Evolutionary conservation across 768 basidiomycete genomes (phyloP), one percentile per base, ranked within the genome.

Genomic region (Tylopilus plumbeoviolaceoides): DNA sequence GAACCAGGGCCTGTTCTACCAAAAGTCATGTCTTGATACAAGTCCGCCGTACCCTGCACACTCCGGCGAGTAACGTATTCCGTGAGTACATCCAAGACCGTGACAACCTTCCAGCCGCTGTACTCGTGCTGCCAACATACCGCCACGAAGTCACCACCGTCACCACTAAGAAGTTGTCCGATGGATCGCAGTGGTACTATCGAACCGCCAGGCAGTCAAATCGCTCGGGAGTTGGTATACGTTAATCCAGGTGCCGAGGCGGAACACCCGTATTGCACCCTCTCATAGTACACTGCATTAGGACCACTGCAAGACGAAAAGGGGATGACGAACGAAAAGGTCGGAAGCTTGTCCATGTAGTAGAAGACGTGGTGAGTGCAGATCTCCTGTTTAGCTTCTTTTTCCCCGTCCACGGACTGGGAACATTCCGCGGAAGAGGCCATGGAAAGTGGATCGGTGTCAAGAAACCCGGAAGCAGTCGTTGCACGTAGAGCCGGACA

Each of bases 41-140:
- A 66, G 66, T 18, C 75, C 67, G 21, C 71, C 7, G 65, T 64
- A 2, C 67, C 60, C n/a, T 78, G 71, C 61, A 75, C 66, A 10
- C 81, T 76, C 52, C 77, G 71, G 28, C 80, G 78, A 53, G 81
- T 83, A 50, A 87, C 82, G 63, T 87, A 91, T 63, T 88, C 85
- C 5, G 82, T 81, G 48, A 95, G 73, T 9, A 95, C 72, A 59
- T 93, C 92, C n/a, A 92, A 67, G 7, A 95, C 70, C n/a, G n/a
- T n/a, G n/a, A n/a, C n/a, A 30, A 95, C 66, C 57, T 81, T 87
- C 94, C 94, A 97, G 3, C 89, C 91, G 7, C 87, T 90, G 62
- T 92, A 84, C 42, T 83, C 75, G 57, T 88, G 84, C 56, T 85
- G 78, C 94, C 94, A 97, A 18, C 79, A 77, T 1, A 95, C 78